Percentiles rank a stretch among this genome's conserved stretches.
phyloP scores from a whole-genome alignment of 176 grass and related monocot species.

The Raddia distichophylla region DNA sequence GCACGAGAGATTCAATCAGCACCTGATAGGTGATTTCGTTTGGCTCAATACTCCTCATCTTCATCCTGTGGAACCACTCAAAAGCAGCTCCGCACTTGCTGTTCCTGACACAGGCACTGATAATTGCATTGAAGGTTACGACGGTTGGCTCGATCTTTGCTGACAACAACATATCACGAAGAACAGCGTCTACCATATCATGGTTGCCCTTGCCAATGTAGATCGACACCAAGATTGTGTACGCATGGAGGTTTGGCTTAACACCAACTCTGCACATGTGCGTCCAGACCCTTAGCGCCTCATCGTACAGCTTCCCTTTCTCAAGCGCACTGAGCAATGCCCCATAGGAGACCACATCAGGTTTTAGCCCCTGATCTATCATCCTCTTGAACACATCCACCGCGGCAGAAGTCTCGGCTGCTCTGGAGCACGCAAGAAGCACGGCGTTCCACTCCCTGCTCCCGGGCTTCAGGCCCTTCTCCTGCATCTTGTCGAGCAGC shows the following conservation, averaged over 20 bases:
- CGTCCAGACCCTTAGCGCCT: conserved; percentile 69
- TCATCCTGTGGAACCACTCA: conserved; percentile 95
- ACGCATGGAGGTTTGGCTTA: conserved; percentile 79
- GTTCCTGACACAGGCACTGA: conserved; percentile 60
- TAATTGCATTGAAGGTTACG: conserved; percentile 94
- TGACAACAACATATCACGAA: conserved; percentile 71
- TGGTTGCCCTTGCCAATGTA: conserved; percentile 67
- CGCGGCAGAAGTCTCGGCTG: conserved; percentile 63
- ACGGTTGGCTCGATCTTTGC: conserved; percentile 65
- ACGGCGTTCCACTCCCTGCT: conserved; percentile 85
- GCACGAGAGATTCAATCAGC: conserved; percentile 69
- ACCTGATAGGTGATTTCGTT: conserved; percentile 83
- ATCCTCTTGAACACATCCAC: conserved; percentile 78
- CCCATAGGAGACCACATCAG: conserved; percentile 69
- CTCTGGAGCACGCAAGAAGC: conserved; percentile 86
- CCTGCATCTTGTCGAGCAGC: conserved; percentile 86
- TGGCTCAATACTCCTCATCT: conserved; percentile 57
- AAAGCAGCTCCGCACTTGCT: conserved; percentile 49
- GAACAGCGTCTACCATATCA: conserved; percentile 57
- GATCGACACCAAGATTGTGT: conserved; percentile 77
- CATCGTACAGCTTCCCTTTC: conserved; percentile 79
- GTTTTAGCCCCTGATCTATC: conserved; percentile 70
- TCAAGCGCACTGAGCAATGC: conserved; percentile 75
- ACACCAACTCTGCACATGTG: conserved; percentile 82
- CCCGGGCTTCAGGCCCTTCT: conserved; percentile 76